A percentile compares a stretch with the other conserved stretches of the same genome.
phyloP scores from a whole-genome alignment of 177 flowering plant genomes.

The Telopea speciosissima region DNA sequence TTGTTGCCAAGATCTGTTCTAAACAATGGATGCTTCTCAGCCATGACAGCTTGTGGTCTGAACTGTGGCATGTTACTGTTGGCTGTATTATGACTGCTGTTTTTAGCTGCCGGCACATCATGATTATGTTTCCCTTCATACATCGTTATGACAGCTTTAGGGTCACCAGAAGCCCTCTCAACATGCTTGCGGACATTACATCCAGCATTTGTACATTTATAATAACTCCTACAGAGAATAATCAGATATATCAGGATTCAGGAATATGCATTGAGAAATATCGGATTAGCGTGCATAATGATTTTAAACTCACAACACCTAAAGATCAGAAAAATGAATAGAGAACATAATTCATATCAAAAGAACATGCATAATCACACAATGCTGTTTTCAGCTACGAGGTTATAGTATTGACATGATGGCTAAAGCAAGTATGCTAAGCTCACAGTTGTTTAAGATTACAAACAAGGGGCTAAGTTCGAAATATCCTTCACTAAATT shows the following conservation, averaged over 20 bases:
- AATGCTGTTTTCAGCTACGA: too few relatives aligned
- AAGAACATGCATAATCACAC: not conserved
- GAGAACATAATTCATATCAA: not conserved
- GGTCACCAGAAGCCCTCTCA: constrained; percentile 78
- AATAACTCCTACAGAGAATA: constrained; percentile 70
- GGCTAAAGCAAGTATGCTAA: too few relatives aligned
- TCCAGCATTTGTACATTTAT: constrained; percentile 75
- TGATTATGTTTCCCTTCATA: constrained; percentile 97
- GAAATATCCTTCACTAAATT: too few relatives aligned
- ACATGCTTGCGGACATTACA: constrained; percentile 94
- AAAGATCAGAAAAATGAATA: too few relatives aligned
- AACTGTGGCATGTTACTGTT: constrained; percentile 25
- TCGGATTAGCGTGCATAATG: not conserved
- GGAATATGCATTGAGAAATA: not conserved
- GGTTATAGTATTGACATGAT: not conserved
- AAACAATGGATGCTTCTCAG: constrained; percentile 25
- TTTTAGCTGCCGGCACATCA: constrained; percentile 61
- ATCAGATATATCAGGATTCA: constrained; percentile 22
- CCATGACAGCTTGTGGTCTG: constrained; percentile 26
- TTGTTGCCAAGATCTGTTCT: constrained; percentile 30
- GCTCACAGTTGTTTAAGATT: too few relatives aligned
- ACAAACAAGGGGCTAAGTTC: too few relatives aligned
- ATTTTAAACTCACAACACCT: not conserved
- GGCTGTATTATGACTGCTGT: constrained; percentile 38
- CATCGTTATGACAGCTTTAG: constrained; percentile 83